These are phyloP conservation scores for Ocimum tenuiflorum DNA, from an alignment of 257 asterid species.

Conservation along the genomic window DNA sequence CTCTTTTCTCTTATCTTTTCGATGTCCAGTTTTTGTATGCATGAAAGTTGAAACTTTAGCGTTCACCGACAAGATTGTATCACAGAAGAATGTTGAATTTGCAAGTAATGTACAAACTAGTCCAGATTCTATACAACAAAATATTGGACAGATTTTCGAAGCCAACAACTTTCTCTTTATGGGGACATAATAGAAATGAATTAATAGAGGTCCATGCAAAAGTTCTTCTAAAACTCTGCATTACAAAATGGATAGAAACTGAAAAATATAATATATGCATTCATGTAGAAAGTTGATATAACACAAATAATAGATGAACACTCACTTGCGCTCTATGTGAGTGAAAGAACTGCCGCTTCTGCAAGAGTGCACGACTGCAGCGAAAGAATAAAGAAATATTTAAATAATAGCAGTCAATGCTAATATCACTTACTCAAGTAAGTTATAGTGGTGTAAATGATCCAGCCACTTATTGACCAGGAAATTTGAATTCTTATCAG, in stretches of 20 bases:
- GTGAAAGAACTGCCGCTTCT: constrained; percentile 94
- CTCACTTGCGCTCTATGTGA: constrained; percentile 99
- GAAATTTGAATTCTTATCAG: constrained; percentile 6
- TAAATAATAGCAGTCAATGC: neutral
- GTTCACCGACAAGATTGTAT: too few relatives aligned
- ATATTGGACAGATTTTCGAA: too few relatives aligned
- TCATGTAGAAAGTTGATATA: neutral
- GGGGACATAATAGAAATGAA: neutral
- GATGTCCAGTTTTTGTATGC: too few relatives aligned
- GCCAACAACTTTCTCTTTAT: too few relatives aligned
- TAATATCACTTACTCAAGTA: constrained; percentile 9
- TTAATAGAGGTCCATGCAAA: constrained; percentile 3
- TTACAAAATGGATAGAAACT: neutral
- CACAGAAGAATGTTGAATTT: too few relatives aligned
- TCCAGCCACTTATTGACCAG: neutral
- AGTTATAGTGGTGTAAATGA: neutral
- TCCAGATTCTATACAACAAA: too few relatives aligned
- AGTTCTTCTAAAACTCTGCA: neutral
- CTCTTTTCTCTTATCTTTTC: too few relatives aligned
- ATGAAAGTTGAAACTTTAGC: too few relatives aligned
- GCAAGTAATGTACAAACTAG: too few relatives aligned
- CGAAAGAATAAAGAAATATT: neutral
- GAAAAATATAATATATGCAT: neutral
- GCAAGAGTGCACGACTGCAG: constrained; percentile 81
- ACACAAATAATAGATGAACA: constrained; percentile 6